A percentile compares a stretch with the other conserved stretches of the same genome.
Evolutionary conservation across 306 rosid genomes (phyloP).

Genomic region (Prunus padus): DNA sequence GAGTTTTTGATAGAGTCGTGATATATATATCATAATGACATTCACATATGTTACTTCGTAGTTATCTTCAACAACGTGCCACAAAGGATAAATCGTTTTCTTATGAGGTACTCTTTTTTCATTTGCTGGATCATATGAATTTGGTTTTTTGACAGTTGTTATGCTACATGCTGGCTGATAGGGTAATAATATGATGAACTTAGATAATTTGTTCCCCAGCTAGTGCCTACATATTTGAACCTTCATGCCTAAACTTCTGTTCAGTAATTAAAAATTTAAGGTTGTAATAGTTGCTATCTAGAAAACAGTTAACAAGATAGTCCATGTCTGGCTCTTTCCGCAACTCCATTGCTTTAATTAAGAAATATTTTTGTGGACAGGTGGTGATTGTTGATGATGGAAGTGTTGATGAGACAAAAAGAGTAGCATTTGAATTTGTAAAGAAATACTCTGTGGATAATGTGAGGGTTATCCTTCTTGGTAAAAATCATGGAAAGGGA

Average conservation of each 20-base stretch:
- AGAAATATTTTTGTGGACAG: slow-evolving; percentile 44
- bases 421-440: slow-evolving; percentile 80
- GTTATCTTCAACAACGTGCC: slow-evolving; percentile 84
- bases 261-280: not conserved
- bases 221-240: not conserved
- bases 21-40: slow-evolving; percentile 9
- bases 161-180: not conserved
- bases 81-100: slow-evolving; percentile 77
- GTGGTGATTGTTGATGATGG: slow-evolving; percentile 91
- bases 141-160: not conserved
- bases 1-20: not conserved
- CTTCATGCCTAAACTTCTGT: not conserved
- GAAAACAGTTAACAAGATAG: not conserved
- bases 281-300: not conserved
- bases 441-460: slow-evolving; percentile 74
- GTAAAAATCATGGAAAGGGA: slow-evolving; percentile 92
- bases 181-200: not conserved
- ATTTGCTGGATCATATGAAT: slow-evolving; percentile 1
- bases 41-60: slow-evolving; percentile 36
- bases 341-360: slow-evolving; percentile 14
- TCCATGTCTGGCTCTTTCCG: not conserved
- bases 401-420: slow-evolving; percentile 83
- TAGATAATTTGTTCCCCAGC: not conserved
- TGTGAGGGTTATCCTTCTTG: slow-evolving; percentile 86
- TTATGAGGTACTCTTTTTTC: slow-evolving; percentile 62